Conservation (phyloP, 441 rosid genomes). For the Populus hybrid region DNA sequence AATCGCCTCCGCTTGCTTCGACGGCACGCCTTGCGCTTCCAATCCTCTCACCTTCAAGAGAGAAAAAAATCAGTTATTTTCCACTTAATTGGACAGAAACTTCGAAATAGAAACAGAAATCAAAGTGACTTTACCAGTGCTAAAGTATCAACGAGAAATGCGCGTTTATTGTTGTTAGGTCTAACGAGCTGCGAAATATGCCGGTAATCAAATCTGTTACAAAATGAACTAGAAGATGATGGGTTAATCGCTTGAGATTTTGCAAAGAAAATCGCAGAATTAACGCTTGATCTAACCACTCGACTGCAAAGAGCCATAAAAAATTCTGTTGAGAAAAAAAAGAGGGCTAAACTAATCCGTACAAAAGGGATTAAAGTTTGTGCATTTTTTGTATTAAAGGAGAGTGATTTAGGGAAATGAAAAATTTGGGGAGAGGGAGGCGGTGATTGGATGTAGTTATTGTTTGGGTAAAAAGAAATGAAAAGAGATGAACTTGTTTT, state of each 20-base stretch:
- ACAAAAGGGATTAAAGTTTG: background rate
- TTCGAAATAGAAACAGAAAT: background rate
- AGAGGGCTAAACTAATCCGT: background rate
- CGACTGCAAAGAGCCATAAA: conserved; percentile 55
- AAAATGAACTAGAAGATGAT: conserved; percentile 16
- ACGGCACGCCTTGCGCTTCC: conserved; percentile 85
- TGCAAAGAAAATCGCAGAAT: conserved; percentile 27
- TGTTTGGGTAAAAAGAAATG: background rate
- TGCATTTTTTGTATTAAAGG: background rate
- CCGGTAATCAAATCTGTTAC: conserved; percentile 29
- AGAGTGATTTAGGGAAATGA: background rate
- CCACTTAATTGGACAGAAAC: background rate
- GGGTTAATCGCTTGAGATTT: conserved; percentile 28
- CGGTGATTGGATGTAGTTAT: background rate
- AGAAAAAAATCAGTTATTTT: background rate
- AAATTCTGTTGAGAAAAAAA: background rate
- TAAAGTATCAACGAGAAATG: conserved; percentile 89
- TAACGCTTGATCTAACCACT: conserved; percentile 35
- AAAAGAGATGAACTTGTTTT: background rate
- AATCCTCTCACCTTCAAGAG: conserved; percentile 67
- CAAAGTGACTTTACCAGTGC: conserved; percentile 49
- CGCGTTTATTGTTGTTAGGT: conserved; percentile 63
- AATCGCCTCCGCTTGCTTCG: conserved; percentile 91
- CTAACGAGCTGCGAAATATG: conserved; percentile 58
- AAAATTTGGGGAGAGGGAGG: background rate